Evolutionary conservation across 257 asterid species (phyloP).

Genomic region (Handroanthus guayacan): DNA sequence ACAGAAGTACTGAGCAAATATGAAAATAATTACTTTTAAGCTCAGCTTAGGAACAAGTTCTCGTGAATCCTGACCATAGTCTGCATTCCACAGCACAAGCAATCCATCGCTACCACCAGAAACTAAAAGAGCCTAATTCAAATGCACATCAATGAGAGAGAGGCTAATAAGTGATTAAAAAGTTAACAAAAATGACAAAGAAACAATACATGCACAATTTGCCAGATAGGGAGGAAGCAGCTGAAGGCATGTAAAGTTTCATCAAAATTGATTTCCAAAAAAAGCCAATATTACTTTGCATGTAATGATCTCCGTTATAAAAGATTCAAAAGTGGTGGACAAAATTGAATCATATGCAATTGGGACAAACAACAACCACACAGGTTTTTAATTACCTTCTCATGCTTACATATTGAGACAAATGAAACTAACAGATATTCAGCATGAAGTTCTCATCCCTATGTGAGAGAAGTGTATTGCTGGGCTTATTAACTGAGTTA

Average conservation of each 20-base stretch:
- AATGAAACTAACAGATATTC: background rate
- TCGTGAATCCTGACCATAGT: conserved; percentile 90
- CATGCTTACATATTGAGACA: conserved; percentile 5
- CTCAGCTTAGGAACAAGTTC: conserved; percentile 98
- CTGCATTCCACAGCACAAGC: conserved; percentile 98
- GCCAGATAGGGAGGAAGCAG: conserved; percentile 22
- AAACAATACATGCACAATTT: background rate
- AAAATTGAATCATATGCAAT: conserved; percentile 14
- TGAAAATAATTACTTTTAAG: conserved; percentile 65
- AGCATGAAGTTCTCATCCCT: background rate
- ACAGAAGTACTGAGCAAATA: conserved; percentile 24
- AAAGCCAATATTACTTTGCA: background rate
- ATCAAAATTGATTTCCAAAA: conserved; percentile 15
- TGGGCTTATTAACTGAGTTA: conserved; percentile 8
- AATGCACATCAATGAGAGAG: conserved; percentile 38
- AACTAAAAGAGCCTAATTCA: conserved; percentile 86
- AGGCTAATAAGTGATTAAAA: conserved; percentile 24
- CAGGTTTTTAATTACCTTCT: background rate
- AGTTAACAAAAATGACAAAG: background rate
- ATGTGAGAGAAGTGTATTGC: background rate
- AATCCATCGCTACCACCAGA: conserved; percentile 99
- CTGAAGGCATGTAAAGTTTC: background rate
- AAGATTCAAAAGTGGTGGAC: background rate
- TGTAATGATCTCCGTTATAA: background rate
- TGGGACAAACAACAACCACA: conserved; percentile 16